Percentiles rank a stretch among this genome's conserved stretches.
These are phyloP conservation scores for Ascochyta viciae-villosae DNA, from an alignment of 2,329 filamentous ascomycete genomes.

Conservation along the genomic window DNA sequence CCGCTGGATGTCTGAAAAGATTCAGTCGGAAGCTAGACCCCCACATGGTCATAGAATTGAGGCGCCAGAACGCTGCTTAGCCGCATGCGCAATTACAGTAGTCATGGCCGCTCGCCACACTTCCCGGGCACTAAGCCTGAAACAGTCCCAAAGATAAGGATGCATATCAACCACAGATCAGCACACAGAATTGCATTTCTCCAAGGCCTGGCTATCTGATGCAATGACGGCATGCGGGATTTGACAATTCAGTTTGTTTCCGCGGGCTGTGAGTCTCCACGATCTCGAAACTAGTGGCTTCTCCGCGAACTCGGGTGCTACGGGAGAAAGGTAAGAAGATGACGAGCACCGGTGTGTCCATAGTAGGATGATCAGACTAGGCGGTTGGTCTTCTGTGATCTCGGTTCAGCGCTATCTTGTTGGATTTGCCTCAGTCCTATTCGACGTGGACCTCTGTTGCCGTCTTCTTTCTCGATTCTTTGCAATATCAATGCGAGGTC, in stretches of 20 bases:
- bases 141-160: slow-evolving; percentile 44
- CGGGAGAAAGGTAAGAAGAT: slow-evolving; percentile 16
- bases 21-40: slow-evolving; percentile 11
- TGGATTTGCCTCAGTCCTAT: slow-evolving; percentile 5
- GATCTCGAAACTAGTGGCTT: slow-evolving; percentile 20
- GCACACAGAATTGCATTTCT: slow-evolving; percentile 18
- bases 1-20: slow-evolving; percentile 19
- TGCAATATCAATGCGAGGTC: background rate
- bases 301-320: slow-evolving; percentile 21
- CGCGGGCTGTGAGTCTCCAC: background rate
- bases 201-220: slow-evolving; percentile 14
- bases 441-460: background rate
- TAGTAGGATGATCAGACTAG: slow-evolving; percentile 7
- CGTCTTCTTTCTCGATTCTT: background rate
- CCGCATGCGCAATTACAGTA: background rate
- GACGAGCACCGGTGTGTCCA: slow-evolving; percentile 19
- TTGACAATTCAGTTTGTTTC: slow-evolving; percentile 16
- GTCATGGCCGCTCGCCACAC: slow-evolving; percentile 4
- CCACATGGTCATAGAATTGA: slow-evolving; percentile 22
- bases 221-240: slow-evolving; percentile 28
- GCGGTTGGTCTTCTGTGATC: slow-evolving; percentile 1
- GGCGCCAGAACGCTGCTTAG: slow-evolving; percentile 23
- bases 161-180: slow-evolving; percentile 36
- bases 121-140: slow-evolving; percentile 29
- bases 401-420: slow-evolving; percentile 1